phyloP scores from a whole-genome alignment of 768 basidiomycete genomes.

The Panaeolus papilionaceus region DNA sequence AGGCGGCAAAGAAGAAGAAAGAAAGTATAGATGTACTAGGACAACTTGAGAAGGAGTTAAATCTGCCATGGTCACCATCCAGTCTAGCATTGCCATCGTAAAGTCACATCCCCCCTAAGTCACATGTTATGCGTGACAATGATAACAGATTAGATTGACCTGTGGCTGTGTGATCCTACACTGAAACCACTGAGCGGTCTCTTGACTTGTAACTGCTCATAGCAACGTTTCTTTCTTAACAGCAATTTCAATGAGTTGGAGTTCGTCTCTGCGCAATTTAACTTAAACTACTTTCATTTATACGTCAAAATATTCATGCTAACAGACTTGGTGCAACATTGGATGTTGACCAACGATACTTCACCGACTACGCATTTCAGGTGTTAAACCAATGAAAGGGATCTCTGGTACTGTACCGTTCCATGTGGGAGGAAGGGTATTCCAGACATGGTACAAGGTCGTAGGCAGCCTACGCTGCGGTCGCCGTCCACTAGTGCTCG shows the following conservation, averaged over 20 bases:
- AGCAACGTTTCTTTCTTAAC: no score
- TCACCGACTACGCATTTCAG: no score
- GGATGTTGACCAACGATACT: no score
- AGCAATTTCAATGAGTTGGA: no score
- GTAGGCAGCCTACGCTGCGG: constrained; percentile 46
- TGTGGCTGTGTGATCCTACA: background rate
- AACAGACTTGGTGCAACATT: no score
- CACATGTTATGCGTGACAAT: background rate
- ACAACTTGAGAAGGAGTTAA: background rate
- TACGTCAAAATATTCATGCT: no score
- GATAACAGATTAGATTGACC: background rate
- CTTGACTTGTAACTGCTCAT: no score
- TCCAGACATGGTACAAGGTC: constrained; percentile 58
- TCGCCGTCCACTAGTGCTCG: constrained; percentile 49
- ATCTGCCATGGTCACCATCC: constrained; percentile 5
- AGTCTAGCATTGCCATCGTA: background rate
- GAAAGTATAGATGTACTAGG: background rate
- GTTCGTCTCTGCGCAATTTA: no score
- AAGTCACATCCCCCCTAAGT: background rate
- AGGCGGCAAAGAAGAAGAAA: background rate
- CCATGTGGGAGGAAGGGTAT: constrained; percentile 14
- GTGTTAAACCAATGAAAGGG: background rate
- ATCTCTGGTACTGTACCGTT: background rate
- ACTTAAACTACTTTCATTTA: no score
- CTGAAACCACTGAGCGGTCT: no score